Evolutionary conservation across 2,329 filamentous ascomycete species (phyloP), one percentile per base, ranked within the genome.

Genomic region (Lachnellula willkommii): DNA sequence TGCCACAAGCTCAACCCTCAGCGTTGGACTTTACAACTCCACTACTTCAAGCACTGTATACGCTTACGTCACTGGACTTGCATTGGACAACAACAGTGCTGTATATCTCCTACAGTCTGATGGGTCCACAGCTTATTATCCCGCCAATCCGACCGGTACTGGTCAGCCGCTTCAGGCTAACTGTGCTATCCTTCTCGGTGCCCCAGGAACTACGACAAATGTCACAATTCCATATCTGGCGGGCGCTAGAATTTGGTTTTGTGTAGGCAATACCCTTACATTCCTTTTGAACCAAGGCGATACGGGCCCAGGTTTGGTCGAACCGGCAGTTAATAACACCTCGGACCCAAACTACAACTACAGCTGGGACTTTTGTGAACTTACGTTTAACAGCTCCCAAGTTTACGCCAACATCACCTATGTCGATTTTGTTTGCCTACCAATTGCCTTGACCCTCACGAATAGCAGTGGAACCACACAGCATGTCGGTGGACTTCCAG

Each of bases 211-310:
- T 47, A 81, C 80, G 1, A 79, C 74, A 22, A 81, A 75, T 2
- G 75, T 88, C 28, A 84, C 80, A 1, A 83, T 91, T 58, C 88
- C 88, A 14, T 84, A 84, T 58, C 78, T 90, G 24, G 85, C 81
- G 3, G 87, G 87, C 36, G 87, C 81, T 2, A 80, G 88, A 55
- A 81, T 92, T 67, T 92, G 85, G 84, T 87, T 89, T 70, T 82
- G 78, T 53, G 74, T 81, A 55, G 80, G 79, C 60, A 72, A 71
- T 49, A 79, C 78, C 32, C 75, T 91, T 48, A 83, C 77, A 1
- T 91, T 91, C 70, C 74, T 81, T 11, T 70, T 90, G 52, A 90
- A 90, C 70, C 84, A 81, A 1, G 59, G 60, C 11, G 89, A 89
- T 70, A 82, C 81, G 2, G 60, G 83, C 15, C 83, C 88, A 12